Base-by-base conservation (phyloP, 1,139 yeast species). In the Hyphopichia burtonii region DNA sequence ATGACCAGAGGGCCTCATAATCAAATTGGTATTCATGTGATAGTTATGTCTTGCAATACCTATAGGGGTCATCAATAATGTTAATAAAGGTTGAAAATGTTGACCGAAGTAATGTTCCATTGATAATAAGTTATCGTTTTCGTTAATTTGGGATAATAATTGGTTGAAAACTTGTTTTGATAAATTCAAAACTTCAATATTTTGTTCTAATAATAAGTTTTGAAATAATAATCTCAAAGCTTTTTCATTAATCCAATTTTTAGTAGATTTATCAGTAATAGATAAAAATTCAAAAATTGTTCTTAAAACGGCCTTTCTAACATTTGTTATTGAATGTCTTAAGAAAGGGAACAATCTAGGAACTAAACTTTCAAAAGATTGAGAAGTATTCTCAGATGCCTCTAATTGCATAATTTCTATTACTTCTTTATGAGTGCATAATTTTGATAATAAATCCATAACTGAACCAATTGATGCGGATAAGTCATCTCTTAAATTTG, bases 391-490 rank as follows among this genome's bases (percentile, higher is more conserved):
- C 11, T 67, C 68, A 40, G 71, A 64, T 0, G 93, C 86, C 49
- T 82, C 82, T 27, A 71, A 68, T 50, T 84, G 79, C 74, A 93
- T 80, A 22, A 84, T 77, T 23, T 78, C 82, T 37, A 91, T 70
- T 4, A 91, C 96, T 55, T 83, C 82, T 6, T 82, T 79, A 61
- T 85, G 93, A 3, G 90, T 80, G 63, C 97, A 93, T 40, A 93
- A 71, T 55, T 86, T 89, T 2, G 97, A 94, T 47, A 93, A 72
- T 34, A 93, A 69, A 61, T 93, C 97, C 98, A 93, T 93, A 2
- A 93, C 95, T 3, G 96, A 87, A 34, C 98, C 98, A 41, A 93
- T 91, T 14, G 96, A 86, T 0, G 98, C 96, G 17, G 96, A 86
- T 41, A 93, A 72, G 60, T 93, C 99, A 59, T 93, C 99, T 51